These are phyloP conservation scores for Terfezia claveryi DNA, from an alignment of 495 filamentous ascomycete genomes.

Conservation along the genomic window DNA sequence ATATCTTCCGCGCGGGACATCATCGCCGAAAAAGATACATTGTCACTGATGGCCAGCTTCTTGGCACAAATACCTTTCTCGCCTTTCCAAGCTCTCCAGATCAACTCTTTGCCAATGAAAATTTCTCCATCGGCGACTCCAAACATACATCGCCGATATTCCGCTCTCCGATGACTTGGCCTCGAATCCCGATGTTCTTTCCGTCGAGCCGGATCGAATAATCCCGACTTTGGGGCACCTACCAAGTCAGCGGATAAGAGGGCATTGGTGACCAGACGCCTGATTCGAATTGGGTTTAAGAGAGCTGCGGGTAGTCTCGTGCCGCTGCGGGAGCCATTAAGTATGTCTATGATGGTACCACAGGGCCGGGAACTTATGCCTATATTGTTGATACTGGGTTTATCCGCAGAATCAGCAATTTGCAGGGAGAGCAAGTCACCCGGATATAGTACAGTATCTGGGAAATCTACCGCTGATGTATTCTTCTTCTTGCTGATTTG, in stretches of 20 bases:
- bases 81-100: not conserved
- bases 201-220: constrained; percentile 27
- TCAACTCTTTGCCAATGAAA: constrained; percentile 22
- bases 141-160: constrained; percentile 22
- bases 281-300: constrained; percentile 35
- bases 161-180: constrained; percentile 15
- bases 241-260: not conserved
- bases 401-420: constrained; percentile 32
- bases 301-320: no score
- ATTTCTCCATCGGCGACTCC: constrained; percentile 20
- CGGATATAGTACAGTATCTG: constrained; percentile 31
- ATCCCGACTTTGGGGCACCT: constrained; percentile 6
- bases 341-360: constrained; percentile 36
- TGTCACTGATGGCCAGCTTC: constrained; percentile 27
- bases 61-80: not conserved
- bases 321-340: constrained; percentile 23
- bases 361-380: constrained; percentile 30
- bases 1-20: constrained; percentile 5
- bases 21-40: constrained; percentile 29
- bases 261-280: constrained; percentile 24
- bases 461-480: constrained; percentile 25
- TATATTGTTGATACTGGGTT: constrained; percentile 40
- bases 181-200: constrained; percentile 21
- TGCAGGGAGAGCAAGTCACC: constrained; percentile 32
- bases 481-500: not conserved